phyloP scores from a whole-genome alignment of 2,329 filamentous ascomycete species.

The Xylariomycetidae sp. region DNA sequence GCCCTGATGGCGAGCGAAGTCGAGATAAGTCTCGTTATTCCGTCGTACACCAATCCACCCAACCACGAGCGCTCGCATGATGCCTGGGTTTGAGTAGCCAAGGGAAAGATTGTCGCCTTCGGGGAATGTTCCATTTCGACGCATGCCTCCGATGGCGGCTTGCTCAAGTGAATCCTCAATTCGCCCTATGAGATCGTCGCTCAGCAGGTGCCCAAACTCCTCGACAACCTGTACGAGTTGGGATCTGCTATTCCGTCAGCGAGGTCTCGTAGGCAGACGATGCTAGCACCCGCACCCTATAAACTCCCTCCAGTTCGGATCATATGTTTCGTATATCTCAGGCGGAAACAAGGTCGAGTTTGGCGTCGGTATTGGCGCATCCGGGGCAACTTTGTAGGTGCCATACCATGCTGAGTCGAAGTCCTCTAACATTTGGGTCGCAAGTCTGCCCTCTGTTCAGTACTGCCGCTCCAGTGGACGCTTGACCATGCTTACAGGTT shows the following conservation, averaged over 20 bases:
- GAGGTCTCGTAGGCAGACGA: neutral
- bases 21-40: slow-evolving; percentile 29
- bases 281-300: slow-evolving; percentile 20
- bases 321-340: slow-evolving; percentile 26
- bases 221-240: slow-evolving; percentile 31
- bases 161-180: slow-evolving; percentile 32
- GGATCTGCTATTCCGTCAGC: slow-evolving; percentile 13
- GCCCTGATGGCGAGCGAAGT: slow-evolving; percentile 31
- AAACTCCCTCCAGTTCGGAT: slow-evolving; percentile 33
- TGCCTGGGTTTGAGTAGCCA: slow-evolving; percentile 34
- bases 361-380: slow-evolving; percentile 31
- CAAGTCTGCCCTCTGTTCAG: slow-evolving; percentile 15
- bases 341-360: slow-evolving; percentile 28
- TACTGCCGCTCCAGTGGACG: neutral
- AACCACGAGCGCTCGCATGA: slow-evolving; percentile 34
- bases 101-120: slow-evolving; percentile 32
- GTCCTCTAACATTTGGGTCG: slow-evolving; percentile 29
- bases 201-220: slow-evolving; percentile 24
- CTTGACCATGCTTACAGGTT: slow-evolving; percentile 22
- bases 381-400: slow-evolving; percentile 34
- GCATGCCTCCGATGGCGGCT: slow-evolving; percentile 33
- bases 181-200: slow-evolving; percentile 22
- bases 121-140: slow-evolving; percentile 33
- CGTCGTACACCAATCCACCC: slow-evolving; percentile 35
- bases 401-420: slow-evolving; percentile 36